These are phyloP conservation scores for Russula sp. DNA, from an alignment of 768 basidiomycete genomes.

Conservation along the genomic window DNA sequence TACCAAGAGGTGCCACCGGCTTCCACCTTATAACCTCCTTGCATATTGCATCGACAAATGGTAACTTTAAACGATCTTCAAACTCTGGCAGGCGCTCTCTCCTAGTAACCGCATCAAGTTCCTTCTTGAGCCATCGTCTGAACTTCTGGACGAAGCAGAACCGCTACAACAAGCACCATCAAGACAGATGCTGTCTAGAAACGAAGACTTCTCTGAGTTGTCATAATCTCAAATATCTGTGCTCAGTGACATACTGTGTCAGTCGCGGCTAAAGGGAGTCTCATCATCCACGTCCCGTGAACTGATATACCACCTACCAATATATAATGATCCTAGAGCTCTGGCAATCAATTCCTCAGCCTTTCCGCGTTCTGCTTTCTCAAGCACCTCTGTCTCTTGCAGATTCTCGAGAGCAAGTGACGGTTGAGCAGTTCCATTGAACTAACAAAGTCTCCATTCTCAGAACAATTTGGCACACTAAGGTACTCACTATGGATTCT, in stretches of 20 bases:
- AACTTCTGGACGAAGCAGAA: background rate
- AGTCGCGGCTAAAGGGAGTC: constrained; percentile 2
- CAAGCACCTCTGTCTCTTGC: constrained; percentile 1
- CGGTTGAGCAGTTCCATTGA: constrained; percentile 16
- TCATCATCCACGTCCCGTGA: background rate
- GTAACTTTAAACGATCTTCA: constrained; percentile 6
- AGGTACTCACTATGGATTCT: constrained; percentile 3
- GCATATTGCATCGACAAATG: constrained; percentile 4
- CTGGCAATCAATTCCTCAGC: background rate
- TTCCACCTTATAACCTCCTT: constrained; percentile 23
- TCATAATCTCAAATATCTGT: background rate
- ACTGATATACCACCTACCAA: background rate
- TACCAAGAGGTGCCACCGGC: constrained; percentile 21
- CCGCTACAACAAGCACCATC: background rate
- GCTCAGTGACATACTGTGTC: constrained; percentile 6
- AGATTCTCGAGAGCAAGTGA: constrained; percentile 17
- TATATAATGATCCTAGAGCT: constrained; percentile 12
- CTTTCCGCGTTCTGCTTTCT: background rate
- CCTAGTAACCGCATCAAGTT: background rate
- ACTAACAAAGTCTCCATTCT: background rate
- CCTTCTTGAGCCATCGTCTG: background rate
- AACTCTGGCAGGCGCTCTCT: constrained; percentile 6
- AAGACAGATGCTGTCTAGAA: background rate
- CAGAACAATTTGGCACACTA: background rate
- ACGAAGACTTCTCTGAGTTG: background rate